Conservation (phyloP, 2,329 filamentous ascomycete genomes). For the Pezicula carpinea region DNA sequence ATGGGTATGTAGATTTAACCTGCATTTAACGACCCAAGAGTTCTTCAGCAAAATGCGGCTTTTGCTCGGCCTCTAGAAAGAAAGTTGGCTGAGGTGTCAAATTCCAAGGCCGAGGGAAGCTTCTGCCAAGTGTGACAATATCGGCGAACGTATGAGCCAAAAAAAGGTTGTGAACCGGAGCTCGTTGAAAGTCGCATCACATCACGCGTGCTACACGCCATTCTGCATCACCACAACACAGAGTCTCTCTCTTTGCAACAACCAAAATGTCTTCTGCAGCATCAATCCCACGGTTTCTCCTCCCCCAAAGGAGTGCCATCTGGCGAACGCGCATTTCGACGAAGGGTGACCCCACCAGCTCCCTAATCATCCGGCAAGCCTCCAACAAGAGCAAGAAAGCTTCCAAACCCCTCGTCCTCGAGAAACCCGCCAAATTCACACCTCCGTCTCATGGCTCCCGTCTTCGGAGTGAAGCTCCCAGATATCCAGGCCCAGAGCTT, state of each 20-base stretch:
- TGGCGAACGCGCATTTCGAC: constrained; percentile 39
- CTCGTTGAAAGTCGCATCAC: too few species aligned
- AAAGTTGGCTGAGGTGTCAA: too few species aligned
- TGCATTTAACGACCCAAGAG: too few species aligned
- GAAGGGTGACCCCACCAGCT: constrained; percentile 22
- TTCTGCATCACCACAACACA: too few species aligned
- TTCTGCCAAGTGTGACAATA: not conserved
- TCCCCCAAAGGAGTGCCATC: constrained; percentile 54
- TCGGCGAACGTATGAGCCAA: too few species aligned
- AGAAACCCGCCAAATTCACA: constrained; percentile 84
- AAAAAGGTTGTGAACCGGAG: too few species aligned
- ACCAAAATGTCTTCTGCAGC: constrained; percentile 33
- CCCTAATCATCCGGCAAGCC: constrained; percentile 24
- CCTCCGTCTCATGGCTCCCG: constrained; percentile 84
- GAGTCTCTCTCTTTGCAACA: not conserved
- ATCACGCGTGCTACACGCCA: too few species aligned
- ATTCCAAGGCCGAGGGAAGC: not conserved
- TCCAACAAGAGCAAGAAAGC: constrained; percentile 25
- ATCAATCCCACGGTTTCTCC: constrained; percentile 62
- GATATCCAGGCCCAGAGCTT: constrained; percentile 67
- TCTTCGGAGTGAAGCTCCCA: constrained; percentile 52
- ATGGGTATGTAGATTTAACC: too few species aligned
- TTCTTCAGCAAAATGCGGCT: too few species aligned
- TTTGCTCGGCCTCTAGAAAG: too few species aligned
- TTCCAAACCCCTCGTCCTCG: constrained; percentile 64